phyloP scores from a whole-genome alignment of 2,329 filamentous ascomycete species.

The Botrytis medusae region DNA sequence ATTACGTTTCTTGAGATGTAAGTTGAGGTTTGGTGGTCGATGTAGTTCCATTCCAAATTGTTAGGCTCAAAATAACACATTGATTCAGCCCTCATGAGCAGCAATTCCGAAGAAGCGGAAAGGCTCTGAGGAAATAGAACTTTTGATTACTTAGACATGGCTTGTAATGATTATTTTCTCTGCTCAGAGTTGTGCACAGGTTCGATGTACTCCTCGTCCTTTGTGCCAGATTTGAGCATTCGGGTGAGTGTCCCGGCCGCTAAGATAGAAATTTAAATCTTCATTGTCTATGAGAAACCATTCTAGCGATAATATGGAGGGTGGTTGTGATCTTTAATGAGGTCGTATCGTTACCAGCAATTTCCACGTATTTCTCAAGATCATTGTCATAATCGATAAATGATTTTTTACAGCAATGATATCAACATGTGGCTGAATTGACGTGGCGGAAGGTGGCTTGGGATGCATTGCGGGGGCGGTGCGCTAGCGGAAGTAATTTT shows the following conservation, averaged over 20 bases:
- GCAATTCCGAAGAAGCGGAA: neutral
- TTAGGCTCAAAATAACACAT: neutral
- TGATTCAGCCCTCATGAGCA: neutral
- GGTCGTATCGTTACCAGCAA: neutral
- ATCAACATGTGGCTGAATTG: neutral
- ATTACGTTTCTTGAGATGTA: neutral
- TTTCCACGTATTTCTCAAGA: neutral
- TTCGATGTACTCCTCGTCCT: neutral
- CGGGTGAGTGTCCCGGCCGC: neutral
- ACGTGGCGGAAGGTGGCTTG: neutral
- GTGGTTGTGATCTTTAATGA: neutral
- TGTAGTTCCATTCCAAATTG: neutral
- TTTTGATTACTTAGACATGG: neutral
- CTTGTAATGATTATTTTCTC: neutral
- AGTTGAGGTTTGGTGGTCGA: neutral
- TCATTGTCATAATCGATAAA: neutral
- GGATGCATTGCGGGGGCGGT: constrained; percentile 3
- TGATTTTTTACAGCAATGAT: neutral
- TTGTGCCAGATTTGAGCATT: neutral
- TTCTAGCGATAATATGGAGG: neutral
- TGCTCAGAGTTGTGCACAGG: neutral
- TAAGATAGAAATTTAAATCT: too few relatives aligned
- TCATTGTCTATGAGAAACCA: neutral
- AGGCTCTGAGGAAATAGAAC: neutral
- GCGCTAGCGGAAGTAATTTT: neutral